Conservation (phyloP, 768 basidiomycete species). For the Suillus fuscotomentosus region DNA sequence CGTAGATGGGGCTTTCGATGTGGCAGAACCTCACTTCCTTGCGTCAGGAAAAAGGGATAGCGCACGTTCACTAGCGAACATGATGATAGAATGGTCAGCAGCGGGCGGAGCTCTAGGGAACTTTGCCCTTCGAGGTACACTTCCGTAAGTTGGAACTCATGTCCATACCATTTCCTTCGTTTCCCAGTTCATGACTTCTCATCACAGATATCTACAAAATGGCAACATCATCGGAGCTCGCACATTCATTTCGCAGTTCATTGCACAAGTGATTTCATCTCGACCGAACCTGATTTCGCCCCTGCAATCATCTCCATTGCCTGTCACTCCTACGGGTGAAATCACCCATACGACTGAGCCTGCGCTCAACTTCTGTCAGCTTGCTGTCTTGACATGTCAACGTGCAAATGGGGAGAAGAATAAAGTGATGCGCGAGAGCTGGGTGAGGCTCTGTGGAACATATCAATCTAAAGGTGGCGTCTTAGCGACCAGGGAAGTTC, state of each 20-base stretch:
- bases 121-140: constrained; percentile 81
- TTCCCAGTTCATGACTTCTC: constrained; percentile 9
- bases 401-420: constrained; percentile 79
- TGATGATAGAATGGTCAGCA: constrained; percentile 82
- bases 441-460: constrained; percentile 81
- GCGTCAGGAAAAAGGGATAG: constrained; percentile 88
- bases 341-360: constrained; percentile 73
- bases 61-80: constrained; percentile 79
- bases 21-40: constrained; percentile 81
- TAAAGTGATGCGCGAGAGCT: constrained; percentile 73
- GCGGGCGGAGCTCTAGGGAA: constrained; percentile 52
- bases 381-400: constrained; percentile 87
- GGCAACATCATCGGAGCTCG: constrained; percentile 91
- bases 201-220: constrained; percentile 68
- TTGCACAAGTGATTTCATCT: constrained; percentile 55
- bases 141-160: constrained; percentile 58
- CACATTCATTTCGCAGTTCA: constrained; percentile 86
- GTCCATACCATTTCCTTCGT: neutral
- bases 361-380: constrained; percentile 85
- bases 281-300: constrained; percentile 41
- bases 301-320: constrained; percentile 42
- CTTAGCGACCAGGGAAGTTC: constrained; percentile 58
- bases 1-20: constrained; percentile 71
- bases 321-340: constrained; percentile 50
- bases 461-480: constrained; percentile 74